Base-by-base conservation (phyloP, 2,329 filamentous ascomycete genomes). In the Penicillium sp. region DNA sequence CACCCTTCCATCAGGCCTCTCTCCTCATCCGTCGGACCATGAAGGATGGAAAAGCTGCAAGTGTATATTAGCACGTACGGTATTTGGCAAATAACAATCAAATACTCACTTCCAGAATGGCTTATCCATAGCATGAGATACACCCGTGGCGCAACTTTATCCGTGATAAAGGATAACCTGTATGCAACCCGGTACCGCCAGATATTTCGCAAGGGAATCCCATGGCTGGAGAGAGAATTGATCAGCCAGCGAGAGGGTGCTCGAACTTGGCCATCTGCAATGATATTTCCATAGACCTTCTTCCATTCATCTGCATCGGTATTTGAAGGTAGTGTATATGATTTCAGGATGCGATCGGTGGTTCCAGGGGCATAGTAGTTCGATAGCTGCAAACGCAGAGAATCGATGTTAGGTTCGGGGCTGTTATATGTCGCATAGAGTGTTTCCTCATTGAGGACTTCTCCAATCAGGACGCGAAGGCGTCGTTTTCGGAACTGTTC, bases 131-230 rank as follows among this genome's bases (percentile, higher is more conserved):
- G 74, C 73, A 59, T 79, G 76, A 4, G 63, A 60, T 7, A 68
- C 65, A 2, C 65, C 64, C 68, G 65, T 0, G 77, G 76, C 1
- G 76, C 76, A 3, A 77, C 58, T 8, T 71, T 69, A 4, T 78
- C 72, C 11, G 69, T 68, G 45, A 79, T 79, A 50, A 79, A 79
- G 0, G 74, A 78, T 31, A 79, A 57, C 3, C 76, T 66, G 46
- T 78, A 78, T 1, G 75, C 71, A 37, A 79, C 73, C n/a, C 70
- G 65, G 62, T 79, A 79, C 16, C 76, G 68, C 77, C 76, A 79
- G 13, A 78, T 70, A 56, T 77, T 68, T 3, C 58, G 44, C 0
- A 76, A 39, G 1, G 50, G 21, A 1, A 78, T 72, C 0, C 76
- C 76, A 50, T 78, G 54, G 11, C 56, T 51, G n/a, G 50, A 39